Evolutionary conservation across 352 stramenopile species (phyloP), one percentile per base, ranked within the genome.

Genomic region (Stramenopiles sp.): DNA sequence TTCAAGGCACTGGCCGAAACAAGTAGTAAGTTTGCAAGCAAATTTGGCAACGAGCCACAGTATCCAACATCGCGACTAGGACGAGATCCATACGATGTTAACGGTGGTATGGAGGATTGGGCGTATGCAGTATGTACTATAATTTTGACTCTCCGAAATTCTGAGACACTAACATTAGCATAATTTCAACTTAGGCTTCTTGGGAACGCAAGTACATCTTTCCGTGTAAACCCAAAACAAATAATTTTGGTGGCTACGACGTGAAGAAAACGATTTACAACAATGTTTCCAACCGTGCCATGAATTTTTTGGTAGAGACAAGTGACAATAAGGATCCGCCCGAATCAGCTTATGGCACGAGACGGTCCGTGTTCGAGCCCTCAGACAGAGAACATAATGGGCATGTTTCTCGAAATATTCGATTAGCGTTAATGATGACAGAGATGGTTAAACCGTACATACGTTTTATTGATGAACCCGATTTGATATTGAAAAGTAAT

Each of bases 61-160:
- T 95, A 95, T 81, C 89, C 88, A 7, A 89, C 87, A 0, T 89
- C 88, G 32, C 91, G 91, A 0, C 98, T 98, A 55, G 92, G 98
- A 98, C 86, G 90, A 97, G 81, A 86, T 97, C 44, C 93, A 0
- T 98, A 99, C 84, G 92, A 91, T 30, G 95, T 99, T 27, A 88
- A 91, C 0, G 95, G 95, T 78, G 95, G 95, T 8, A 98, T 99
- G 94, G 95, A 99, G 86, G 95, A 99, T 87, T 99, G 95, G 94
- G 91, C 87, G 14, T 98, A 98, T 84, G 92, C 92, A 7, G 90
- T 87, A 0, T 94, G 89, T 27, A 96, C 91, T 91, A 90, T 94
- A 80, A 93, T 92, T 76, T 30, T 80, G n/a, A n/a, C n/a, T n/a
- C n/a, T n/a, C n/a, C n/a, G n/a, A n/a, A n/a, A n/a, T n/a, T n/a